Base-by-base conservation (phyloP, 768 basidiomycete species). In the Tricholoma matsutake region DNA sequence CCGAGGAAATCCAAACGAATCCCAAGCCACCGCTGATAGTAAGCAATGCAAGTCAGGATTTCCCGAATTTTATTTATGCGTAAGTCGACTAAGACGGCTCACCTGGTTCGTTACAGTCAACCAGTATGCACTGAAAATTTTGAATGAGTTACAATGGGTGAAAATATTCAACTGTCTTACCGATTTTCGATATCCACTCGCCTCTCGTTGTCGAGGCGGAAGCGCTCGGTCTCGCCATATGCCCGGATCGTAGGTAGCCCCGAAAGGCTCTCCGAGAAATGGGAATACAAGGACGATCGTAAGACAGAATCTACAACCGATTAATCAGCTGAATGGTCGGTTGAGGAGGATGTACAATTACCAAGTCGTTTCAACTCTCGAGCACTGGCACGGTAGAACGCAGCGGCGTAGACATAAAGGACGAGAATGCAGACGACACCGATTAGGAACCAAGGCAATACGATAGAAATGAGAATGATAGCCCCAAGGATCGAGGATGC, bases 1-100 rank as follows among this genome's bases (percentile, higher is more conserved):
- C 95, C 94, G 25, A 97, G 81, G 65, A 90, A 85, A 72, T 96
- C 96, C n/a, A 97, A 81, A 4, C 95, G 86, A 51, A 96, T 84
- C 56, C 90, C 92, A 29, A 98, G 86, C 94, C 91, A 95, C 56
- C 90, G 81, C 84, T 86, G 63, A 22, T 62, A 67, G 54, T 57
- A 20, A 43, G 35, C 41, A 35, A 64, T 34, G 13, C 39, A 25
- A 8, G 31, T 81, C 34, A 56, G 47, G 1, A 39, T 39, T 11
- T 45, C 20, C 43, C n/a, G 43, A 20, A 7, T 22, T 6, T 20
- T 18, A 8, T 35, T 13, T 25, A 32, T 39, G 37, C 4, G 1
- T 56, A 43, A 11, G 10, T 29, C 22, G 39, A 56, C 8, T 8
- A 22, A 47, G 47, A n/a, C 14, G 22, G 61, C 63, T 53, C 56